Conservation (phyloP, 202 grass and related monocot genomes). For the Setaria italica region DNA sequence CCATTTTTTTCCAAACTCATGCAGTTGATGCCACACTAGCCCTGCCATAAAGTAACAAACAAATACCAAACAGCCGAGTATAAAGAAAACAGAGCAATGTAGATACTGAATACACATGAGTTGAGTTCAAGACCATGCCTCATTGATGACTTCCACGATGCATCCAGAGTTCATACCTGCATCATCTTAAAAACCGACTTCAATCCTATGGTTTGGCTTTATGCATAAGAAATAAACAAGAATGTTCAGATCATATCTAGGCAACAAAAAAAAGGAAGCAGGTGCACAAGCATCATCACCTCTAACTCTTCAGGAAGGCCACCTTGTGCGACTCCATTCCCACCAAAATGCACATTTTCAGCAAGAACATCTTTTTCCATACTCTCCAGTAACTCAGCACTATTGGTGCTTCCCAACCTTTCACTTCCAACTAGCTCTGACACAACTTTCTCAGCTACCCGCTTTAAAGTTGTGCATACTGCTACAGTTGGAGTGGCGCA, state of each 20-base stretch:
- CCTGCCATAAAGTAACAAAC: slow-evolving; percentile 59
- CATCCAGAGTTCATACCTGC: slow-evolving; percentile 70
- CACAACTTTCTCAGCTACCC: slow-evolving; percentile 56
- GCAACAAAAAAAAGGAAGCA: background rate
- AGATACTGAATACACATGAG: slow-evolving; percentile 40
- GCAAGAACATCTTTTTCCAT: slow-evolving; percentile 40
- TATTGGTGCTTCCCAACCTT: slow-evolving; percentile 47
- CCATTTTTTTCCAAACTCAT: slow-evolving; percentile 48
- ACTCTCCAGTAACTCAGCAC: slow-evolving; percentile 51
- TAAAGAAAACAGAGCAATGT: slow-evolving; percentile 73
- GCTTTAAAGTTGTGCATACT: slow-evolving; percentile 52
- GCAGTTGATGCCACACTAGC: slow-evolving; percentile 69
- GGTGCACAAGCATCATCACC: slow-evolving; percentile 65
- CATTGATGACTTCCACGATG: slow-evolving; percentile 43
- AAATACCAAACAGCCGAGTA: slow-evolving; percentile 68
- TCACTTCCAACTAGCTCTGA: slow-evolving; percentile 54
- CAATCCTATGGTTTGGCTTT: slow-evolving; percentile 61
- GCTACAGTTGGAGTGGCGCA: slow-evolving; percentile 29
- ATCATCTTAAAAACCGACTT: slow-evolving; percentile 64
- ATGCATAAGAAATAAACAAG: slow-evolving; percentile 27
- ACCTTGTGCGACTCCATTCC: slow-evolving; percentile 49
- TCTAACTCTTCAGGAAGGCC: slow-evolving; percentile 68
- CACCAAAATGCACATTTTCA: slow-evolving; percentile 54
- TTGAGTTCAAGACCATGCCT: slow-evolving; percentile 70
- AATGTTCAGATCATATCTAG: slow-evolving; percentile 30